phyloP scores from a whole-genome alignment of 768 basidiomycete species.

The Termitomyces sp. region DNA sequence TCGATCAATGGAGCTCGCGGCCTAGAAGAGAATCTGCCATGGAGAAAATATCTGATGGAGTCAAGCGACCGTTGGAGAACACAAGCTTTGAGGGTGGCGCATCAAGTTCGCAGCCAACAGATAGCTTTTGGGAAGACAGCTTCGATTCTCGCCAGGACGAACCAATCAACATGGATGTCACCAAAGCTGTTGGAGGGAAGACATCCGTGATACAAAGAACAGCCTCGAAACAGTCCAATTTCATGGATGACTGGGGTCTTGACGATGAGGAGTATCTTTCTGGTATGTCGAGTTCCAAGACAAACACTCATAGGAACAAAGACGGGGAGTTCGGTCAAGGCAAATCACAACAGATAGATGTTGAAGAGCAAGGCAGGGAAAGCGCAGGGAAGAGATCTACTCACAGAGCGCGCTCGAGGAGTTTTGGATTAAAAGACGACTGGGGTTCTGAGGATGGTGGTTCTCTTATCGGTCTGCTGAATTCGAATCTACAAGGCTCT shows the following conservation, averaged over 20 bases:
- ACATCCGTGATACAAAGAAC: background rate
- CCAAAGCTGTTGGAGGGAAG: too few species aligned
- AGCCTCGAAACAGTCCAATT: background rate
- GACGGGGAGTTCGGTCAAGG: background rate
- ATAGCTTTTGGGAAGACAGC: background rate
- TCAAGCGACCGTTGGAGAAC: background rate
- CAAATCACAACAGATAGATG: background rate
- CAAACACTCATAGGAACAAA: background rate
- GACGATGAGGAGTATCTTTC: background rate
- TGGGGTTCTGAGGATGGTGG: background rate
- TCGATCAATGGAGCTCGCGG: constrained; percentile 1
- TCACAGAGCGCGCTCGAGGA: background rate
- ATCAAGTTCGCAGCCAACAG: background rate
- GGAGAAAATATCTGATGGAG: background rate
- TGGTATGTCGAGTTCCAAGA: background rate
- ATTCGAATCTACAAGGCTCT: background rate
- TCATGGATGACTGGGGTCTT: background rate
- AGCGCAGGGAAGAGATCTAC: background rate
- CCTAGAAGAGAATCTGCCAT: background rate
- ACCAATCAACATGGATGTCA: background rate
- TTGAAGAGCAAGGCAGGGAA: background rate
- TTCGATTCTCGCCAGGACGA: background rate
- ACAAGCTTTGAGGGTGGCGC: background rate
- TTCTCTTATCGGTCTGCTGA: background rate
- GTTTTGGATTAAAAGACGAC: background rate